A percentile compares a stretch with the other conserved stretches of the same genome.
Conservation (phyloP, 805 yeast species). For the Sugiyamaella boreocaroliniensis region DNA sequence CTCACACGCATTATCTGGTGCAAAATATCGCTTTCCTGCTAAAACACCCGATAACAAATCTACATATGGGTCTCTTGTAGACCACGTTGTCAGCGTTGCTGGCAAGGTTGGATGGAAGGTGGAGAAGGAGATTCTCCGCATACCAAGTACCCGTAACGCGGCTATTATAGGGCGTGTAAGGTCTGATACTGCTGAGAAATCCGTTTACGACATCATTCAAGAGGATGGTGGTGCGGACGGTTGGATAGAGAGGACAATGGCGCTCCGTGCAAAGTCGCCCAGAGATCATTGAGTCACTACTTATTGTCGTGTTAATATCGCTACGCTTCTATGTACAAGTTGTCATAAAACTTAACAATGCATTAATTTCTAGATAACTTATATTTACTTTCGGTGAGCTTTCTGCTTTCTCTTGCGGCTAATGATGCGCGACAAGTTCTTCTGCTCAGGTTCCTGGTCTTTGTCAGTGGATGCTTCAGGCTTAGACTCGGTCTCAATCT, state of each 20-base stretch:
- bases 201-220: constrained; percentile 53
- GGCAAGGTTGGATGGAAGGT: constrained; percentile 72
- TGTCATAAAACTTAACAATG: neutral
- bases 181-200: constrained; percentile 21
- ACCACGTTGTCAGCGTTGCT: constrained; percentile 70
- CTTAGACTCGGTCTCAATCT: constrained; percentile 3
- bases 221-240: constrained; percentile 86
- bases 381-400: constrained; percentile 6
- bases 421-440: constrained; percentile 22
- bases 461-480: neutral
- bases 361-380: neutral
- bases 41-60: constrained; percentile 39
- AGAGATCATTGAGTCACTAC: constrained; percentile 55
- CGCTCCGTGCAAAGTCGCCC: constrained; percentile 62
- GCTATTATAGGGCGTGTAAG: constrained; percentile 69
- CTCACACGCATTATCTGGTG: constrained; percentile 80
- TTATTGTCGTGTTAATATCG: too few species aligned
- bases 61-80: constrained; percentile 79
- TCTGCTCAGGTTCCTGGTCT: constrained; percentile 10
- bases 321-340: neutral
- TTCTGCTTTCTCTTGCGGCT: constrained; percentile 31
- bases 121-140: constrained; percentile 79
- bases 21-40: constrained; percentile 53
- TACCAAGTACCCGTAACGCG: constrained; percentile 90
- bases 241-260: constrained; percentile 79